phyloP scores from a whole-genome alignment of 805 yeast genomes.

The Saitoella complicata region DNA sequence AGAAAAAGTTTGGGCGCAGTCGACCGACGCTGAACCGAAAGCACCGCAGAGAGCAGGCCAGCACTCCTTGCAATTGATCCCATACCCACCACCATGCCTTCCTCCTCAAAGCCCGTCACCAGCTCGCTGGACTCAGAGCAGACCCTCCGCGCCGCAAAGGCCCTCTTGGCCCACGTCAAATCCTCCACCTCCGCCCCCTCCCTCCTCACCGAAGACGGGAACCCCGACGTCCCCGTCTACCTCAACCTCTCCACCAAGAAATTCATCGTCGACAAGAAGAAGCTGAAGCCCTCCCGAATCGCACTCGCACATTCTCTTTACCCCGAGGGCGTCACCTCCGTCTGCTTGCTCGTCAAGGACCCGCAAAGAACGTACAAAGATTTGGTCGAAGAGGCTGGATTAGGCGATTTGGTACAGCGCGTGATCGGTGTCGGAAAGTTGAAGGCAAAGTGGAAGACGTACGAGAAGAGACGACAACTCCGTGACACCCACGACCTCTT shows the following conservation, averaged over 20 bases:
- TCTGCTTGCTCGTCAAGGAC: constrained; percentile 61
- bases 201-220: neutral
- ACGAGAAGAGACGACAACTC: constrained; percentile 70
- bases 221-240: neutral
- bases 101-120: too few species aligned
- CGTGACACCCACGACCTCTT: constrained; percentile 54
- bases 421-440: constrained; percentile 60
- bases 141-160: neutral
- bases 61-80: too few species aligned
- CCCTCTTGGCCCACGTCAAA: neutral
- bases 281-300: constrained; percentile 7
- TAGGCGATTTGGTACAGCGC: constrained; percentile 21
- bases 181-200: neutral
- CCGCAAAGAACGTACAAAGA: constrained; percentile 29
- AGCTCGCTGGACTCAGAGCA: neutral
- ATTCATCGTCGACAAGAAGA: neutral
- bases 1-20: too few species aligned
- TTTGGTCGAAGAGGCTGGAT: constrained; percentile 14
- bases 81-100: too few species aligned
- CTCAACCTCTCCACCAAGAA: neutral
- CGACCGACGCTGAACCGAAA: too few species aligned
- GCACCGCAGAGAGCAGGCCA: too few species aligned
- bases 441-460: constrained; percentile 75
- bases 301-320: constrained; percentile 31
- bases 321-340: constrained; percentile 30